A percentile compares a stretch with the other conserved stretches of the same genome.
These are phyloP conservation scores for Aurantiochytrium sp. DNA, from an alignment of 108 stramenopile genomes.

Conservation along the genomic window DNA sequence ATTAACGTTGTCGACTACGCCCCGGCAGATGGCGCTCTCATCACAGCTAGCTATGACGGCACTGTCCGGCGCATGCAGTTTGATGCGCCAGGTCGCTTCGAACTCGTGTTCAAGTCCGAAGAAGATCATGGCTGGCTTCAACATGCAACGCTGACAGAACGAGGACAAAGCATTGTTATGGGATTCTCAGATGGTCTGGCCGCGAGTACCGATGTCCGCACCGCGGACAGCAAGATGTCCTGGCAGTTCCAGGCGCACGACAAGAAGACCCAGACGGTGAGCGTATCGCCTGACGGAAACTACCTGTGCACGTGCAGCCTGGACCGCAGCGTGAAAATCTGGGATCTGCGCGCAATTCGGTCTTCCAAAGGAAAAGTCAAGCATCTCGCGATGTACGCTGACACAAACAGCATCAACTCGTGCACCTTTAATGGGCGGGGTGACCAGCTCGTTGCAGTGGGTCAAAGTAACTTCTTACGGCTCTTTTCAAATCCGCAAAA, in stretches of 20 bases:
- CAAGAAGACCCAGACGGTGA: not conserved
- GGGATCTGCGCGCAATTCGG: not conserved
- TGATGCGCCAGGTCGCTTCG: not conserved
- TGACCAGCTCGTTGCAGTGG: not conserved
- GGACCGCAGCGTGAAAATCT: not conserved
- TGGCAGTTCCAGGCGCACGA: constrained; percentile 4
- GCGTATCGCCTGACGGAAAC: not conserved
- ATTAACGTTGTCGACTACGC: not conserved
- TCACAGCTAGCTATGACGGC: not conserved
- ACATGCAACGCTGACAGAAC: not conserved
- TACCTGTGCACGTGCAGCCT: not conserved
- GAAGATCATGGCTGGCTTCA: not conserved
- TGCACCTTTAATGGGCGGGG: not conserved
- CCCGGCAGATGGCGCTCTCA: not conserved
- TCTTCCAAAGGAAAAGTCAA: not conserved
- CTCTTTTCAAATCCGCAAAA: not conserved
- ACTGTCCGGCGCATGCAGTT: not conserved
- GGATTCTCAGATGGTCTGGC: not conserved
- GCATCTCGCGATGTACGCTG: not conserved
- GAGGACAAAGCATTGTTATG: not conserved
- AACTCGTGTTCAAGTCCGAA: not conserved
- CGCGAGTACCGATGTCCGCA: not conserved
- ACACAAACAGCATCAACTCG: not conserved
- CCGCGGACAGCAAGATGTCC: not conserved
- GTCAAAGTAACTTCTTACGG: not conserved